Base-by-base conservation (phyloP, 2,329 filamentous ascomycete species). In the Paecilomyces variotii region DNA sequence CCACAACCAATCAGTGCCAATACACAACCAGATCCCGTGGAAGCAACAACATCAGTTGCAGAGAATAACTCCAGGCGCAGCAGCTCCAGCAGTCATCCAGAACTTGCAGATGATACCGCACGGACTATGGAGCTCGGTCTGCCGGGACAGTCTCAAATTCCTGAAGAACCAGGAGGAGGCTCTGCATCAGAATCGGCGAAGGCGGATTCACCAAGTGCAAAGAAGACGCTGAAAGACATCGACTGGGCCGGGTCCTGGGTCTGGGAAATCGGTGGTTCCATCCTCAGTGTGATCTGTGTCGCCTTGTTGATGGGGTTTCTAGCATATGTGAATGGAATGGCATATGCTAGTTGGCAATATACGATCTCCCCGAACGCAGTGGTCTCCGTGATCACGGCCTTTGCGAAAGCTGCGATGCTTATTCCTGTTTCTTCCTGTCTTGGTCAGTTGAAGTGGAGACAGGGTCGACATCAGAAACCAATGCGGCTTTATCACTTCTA, bases 401-500 rank as follows among this genome's bases (percentile, higher is more conserved):
- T 67, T 24, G 54, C 65, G n/a, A 73, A 71, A 61, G 61, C 67
- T 3, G 60, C 66, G 3, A 34, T 70, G 26, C 54, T 72, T 0
- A 52, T 67, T 12, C 57, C 62, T 1, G 57, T 70, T 4, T 64
- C 69, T 1, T 61, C 65, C n/a, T 68, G 67, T 56, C 60, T 71
- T 14, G 61, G 68, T 45, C 67, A 72, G 56, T 60, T 72, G 3
- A 71, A 72, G 56, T 72, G 68, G 69, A 63, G 64, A 11, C 63
- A 60, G 28, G 60, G 61, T 7, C 53, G 57, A 50, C 35, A 53
- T 9, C 59, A 61, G 3, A 52, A 56, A 1, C 60, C 62, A 14
- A 4, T 30, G 28, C 28, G 28, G 9, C 60, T 72, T 2, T 60
- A 61, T 1, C 53, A 70, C 11, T 54, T 70, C 12, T 63, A 71